Conservation (phyloP, 345 rosid species). For the Psidium friedrichsthalianum region DNA sequence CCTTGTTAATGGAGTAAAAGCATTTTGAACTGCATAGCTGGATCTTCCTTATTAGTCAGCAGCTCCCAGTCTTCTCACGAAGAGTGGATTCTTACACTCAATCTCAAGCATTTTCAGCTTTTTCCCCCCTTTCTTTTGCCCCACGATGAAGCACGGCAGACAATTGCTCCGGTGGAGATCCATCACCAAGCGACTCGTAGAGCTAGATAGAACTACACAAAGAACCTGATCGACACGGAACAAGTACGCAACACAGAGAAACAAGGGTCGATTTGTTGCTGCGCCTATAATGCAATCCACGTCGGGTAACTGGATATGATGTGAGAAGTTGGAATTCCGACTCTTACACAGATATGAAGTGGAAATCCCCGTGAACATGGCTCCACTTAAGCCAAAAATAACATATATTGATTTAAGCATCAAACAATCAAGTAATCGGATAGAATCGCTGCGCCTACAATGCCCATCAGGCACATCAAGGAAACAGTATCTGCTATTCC, state of each 20-base stretch:
- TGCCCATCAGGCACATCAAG: slow-evolving; percentile 43
- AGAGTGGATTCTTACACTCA: not conserved
- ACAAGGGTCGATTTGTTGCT: not conserved
- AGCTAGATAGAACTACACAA: not conserved
- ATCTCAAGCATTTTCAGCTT: not conserved
- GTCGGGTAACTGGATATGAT: not conserved
- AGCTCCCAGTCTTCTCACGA: not conserved
- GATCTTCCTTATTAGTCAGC: not conserved
- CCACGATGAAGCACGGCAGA: not conserved
- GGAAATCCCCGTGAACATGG: not conserved
- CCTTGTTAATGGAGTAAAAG: not conserved
- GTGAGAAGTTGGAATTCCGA: not conserved
- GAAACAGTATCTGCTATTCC: slow-evolving; percentile 54
- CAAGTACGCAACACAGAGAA: not conserved
- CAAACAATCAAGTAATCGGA: slow-evolving; percentile 54
- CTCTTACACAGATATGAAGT: not conserved
- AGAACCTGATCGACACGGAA: not conserved
- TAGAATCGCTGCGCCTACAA: slow-evolving; percentile 49
- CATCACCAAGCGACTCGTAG: not conserved
- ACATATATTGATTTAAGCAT: not conserved
- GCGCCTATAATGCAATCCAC: not conserved
- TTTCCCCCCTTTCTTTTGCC: not conserved
- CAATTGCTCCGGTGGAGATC: not conserved
- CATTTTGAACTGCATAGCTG: not conserved
- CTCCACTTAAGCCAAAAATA: not conserved